Evolutionary conservation across 208 protist species (phyloP).

Genomic region (Blechomonas ayalai): DNA sequence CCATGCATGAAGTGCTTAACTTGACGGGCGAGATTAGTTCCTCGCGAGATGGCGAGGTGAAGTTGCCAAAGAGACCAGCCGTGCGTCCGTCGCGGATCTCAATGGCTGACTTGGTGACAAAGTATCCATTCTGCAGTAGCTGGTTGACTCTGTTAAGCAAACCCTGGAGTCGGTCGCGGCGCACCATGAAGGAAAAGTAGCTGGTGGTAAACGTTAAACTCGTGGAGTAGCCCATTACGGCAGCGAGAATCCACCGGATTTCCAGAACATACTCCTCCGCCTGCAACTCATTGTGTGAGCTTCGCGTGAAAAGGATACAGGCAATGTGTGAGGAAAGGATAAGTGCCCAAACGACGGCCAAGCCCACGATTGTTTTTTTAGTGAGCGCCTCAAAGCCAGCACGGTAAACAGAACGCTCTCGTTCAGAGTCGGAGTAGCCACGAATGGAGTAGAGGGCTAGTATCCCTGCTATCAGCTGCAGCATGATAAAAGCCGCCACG

Average conservation of each 20-base stretch:
- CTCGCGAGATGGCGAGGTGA: neutral
- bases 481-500: neutral
- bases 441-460: conserved; percentile 2
- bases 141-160: neutral
- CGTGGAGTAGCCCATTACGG: neutral
- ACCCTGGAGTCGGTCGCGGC: neutral
- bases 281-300: neutral
- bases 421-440: conserved; percentile 3
- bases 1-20: conserved; percentile 1
- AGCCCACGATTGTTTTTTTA: conserved; percentile 1
- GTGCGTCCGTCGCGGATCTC: neutral
- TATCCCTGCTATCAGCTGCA: conserved; percentile 1
- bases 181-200: conserved; percentile 1
- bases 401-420: conserved; percentile 6
- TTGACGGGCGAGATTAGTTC: neutral
- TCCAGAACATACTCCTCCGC: neutral
- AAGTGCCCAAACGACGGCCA: conserved; percentile 1
- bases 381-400: conserved; percentile 1
- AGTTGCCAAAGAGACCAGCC: conserved; percentile 1
- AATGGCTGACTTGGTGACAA: conserved; percentile 1
- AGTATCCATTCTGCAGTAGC: conserved; percentile 2
- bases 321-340: neutral
- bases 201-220: neutral
- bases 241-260: neutral
- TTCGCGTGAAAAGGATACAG: conserved; percentile 4